Percentiles rank a stretch among this genome's conserved stretches.
Conservation (phyloP, 2,329 filamentous ascomycete species). For the Ophiostoma perfectum region DNA sequence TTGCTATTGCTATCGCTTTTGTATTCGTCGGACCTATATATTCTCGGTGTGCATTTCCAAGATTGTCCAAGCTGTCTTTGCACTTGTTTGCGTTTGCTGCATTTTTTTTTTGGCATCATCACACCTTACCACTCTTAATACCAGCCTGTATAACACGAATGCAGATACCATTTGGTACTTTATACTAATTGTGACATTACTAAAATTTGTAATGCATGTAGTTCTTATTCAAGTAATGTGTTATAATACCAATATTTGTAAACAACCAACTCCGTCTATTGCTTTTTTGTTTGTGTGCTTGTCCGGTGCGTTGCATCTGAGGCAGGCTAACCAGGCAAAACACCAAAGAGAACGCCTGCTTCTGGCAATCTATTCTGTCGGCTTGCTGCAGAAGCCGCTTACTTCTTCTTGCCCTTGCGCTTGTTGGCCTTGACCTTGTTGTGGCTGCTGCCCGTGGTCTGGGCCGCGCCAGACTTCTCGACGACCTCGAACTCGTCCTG, state of each 20-base stretch:
- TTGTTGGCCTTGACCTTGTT: conserved; percentile 44
- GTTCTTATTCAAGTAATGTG: background rate
- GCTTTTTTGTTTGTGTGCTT: background rate
- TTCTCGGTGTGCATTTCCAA: too few species aligned
- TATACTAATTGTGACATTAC: too few species aligned
- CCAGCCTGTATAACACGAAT: too few species aligned
- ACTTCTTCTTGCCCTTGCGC: conserved; percentile 52
- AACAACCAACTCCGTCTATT: conserved; percentile 13
- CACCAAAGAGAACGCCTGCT: background rate
- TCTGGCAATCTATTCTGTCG: background rate
- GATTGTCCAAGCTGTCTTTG: too few species aligned
- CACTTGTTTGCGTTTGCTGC: too few species aligned
- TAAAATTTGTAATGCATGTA: background rate
- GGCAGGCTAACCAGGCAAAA: background rate
- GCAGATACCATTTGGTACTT: too few species aligned
- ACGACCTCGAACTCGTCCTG: conserved; percentile 58
- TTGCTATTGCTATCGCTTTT: background rate
- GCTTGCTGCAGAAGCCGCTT: conserved; percentile 11
- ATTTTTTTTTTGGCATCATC: too few species aligned
- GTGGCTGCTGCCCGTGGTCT: conserved; percentile 39
- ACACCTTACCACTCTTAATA: too few species aligned
- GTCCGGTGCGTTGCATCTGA: background rate
- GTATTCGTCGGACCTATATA: background rate
- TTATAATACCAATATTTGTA: background rate
- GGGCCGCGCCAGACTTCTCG: conserved; percentile 47